These are phyloP conservation scores for Gossypium arboreum DNA, from an alignment of 345 rosid species.

Conservation along the genomic window DNA sequence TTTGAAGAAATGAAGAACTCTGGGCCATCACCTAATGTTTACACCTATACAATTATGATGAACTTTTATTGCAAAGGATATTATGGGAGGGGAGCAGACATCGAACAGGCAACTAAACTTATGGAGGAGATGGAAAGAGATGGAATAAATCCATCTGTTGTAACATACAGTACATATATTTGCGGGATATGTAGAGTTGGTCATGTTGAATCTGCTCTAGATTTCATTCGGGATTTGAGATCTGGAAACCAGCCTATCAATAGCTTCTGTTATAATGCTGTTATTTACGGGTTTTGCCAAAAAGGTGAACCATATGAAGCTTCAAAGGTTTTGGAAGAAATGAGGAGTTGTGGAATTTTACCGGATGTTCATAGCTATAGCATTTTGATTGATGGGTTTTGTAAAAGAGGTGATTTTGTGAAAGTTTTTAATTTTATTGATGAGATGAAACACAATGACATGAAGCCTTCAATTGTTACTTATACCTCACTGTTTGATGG, in stretches of 20 bases:
- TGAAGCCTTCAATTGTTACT: not conserved
- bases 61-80: conserved; percentile 37
- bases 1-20: conserved; percentile 38
- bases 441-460: not conserved
- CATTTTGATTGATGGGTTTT: conserved; percentile 46
- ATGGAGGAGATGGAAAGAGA: conserved; percentile 39
- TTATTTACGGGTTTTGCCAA: conserved; percentile 49
- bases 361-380: conserved; percentile 50
- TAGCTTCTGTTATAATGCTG: conserved; percentile 47
- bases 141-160: conserved; percentile 34
- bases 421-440: conserved; percentile 32
- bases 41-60: conserved; percentile 49
- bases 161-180: conserved; percentile 40
- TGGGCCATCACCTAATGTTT: conserved; percentile 40
- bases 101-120: conserved; percentile 27
- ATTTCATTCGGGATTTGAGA: conserved; percentile 25
- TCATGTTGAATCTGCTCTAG: conserved; percentile 30
- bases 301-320: conserved; percentile 36
- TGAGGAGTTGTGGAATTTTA: conserved; percentile 31
- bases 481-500: conserved; percentile 26
- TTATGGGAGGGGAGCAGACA: conserved; percentile 22
- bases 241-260: conserved; percentile 25
- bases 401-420: conserved; percentile 37
- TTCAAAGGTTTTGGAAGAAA: conserved; percentile 40
- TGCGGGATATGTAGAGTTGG: conserved; percentile 47